These are phyloP conservation scores for Beverwykella pulmonaria DNA, from an alignment of 495 filamentous ascomycete genomes.

Conservation along the genomic window DNA sequence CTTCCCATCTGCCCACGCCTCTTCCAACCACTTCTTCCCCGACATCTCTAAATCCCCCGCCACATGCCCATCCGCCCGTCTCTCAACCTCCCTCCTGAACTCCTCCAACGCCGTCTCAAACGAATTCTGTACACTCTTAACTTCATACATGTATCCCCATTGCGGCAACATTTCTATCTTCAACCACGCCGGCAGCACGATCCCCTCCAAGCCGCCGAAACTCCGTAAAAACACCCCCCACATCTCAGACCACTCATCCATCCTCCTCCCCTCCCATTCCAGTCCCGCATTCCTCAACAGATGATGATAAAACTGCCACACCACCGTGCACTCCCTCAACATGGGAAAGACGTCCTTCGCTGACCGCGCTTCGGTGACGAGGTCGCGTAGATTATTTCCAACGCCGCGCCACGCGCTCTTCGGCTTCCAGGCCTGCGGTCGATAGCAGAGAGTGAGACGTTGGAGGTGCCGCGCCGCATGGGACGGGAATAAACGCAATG, in stretches of 20 bases:
- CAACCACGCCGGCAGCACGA: neutral
- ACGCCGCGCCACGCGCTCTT: too few relatives aligned
- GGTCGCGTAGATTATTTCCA: neutral
- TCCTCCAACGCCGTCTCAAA: neutral
- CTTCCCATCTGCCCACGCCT: neutral
- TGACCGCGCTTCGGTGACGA: neutral
- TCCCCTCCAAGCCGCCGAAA: neutral
- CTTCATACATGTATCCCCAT: neutral
- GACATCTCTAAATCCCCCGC: too few relatives aligned
- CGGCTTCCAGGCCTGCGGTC: neutral
- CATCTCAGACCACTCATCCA: neutral
- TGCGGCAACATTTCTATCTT: neutral
- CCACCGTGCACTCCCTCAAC: neutral
- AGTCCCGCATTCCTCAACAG: neutral
- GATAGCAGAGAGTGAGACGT: neutral
- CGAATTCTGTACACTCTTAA: neutral
- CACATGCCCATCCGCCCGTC: too few relatives aligned
- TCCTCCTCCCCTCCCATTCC: neutral
- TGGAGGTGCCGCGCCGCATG: neutral
- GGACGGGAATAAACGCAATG: neutral
- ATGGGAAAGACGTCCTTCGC: neutral
- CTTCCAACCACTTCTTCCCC: neutral
- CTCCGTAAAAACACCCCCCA: too few relatives aligned
- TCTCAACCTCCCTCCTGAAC: neutral
- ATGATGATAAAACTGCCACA: neutral